Evolutionary conservation across 2,329 filamentous ascomycete genomes (phyloP).

Genomic region (Beauveria bassiana): DNA sequence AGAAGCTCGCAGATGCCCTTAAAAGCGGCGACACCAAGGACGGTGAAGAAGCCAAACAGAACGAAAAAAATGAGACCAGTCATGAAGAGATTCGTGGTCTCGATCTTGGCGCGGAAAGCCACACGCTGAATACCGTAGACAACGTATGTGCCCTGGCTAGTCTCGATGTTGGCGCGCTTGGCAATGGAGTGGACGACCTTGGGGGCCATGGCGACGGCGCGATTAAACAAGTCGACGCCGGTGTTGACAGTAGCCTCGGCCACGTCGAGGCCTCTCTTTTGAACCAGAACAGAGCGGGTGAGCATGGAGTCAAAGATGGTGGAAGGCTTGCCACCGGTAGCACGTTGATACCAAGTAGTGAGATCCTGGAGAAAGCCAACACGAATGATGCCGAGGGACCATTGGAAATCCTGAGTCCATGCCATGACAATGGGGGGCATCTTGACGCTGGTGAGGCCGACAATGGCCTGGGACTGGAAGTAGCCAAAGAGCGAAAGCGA

Average conservation of each 20-base stretch:
- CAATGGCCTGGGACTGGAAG: constrained; percentile 89
- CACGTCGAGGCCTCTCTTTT: constrained; percentile 44
- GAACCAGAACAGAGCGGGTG: constrained; percentile 71
- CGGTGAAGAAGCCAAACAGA: constrained; percentile 69
- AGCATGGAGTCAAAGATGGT: constrained; percentile 69
- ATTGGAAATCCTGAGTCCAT: constrained; percentile 97
- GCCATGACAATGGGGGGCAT: constrained; percentile 82
- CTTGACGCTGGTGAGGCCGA: constrained; percentile 73
- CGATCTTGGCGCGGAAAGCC: constrained; percentile 77
- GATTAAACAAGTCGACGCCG: constrained; percentile 40
- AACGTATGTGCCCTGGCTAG: constrained; percentile 46
- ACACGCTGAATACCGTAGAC: constrained; percentile 84
- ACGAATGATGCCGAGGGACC: constrained; percentile 93
- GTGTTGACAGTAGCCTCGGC: constrained; percentile 26
- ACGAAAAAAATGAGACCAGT: constrained; percentile 87
- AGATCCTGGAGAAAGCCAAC: constrained; percentile 78
- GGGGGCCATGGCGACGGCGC: constrained; percentile 39
- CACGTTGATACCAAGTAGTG: constrained; percentile 91
- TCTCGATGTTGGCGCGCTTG: constrained; percentile 49
- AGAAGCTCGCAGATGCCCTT: constrained; percentile 74
- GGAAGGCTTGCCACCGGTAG: constrained; percentile 80
- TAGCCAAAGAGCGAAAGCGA: constrained; percentile 87
- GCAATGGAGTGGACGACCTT: constrained; percentile 35
- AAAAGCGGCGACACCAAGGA: constrained; percentile 67
- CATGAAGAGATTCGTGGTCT: constrained; percentile 87